A percentile compares a stretch with the other conserved stretches of the same genome.
Evolutionary conservation across 495 filamentous ascomycete genomes (phyloP).

Genomic region (Aspergillus leporis): DNA sequence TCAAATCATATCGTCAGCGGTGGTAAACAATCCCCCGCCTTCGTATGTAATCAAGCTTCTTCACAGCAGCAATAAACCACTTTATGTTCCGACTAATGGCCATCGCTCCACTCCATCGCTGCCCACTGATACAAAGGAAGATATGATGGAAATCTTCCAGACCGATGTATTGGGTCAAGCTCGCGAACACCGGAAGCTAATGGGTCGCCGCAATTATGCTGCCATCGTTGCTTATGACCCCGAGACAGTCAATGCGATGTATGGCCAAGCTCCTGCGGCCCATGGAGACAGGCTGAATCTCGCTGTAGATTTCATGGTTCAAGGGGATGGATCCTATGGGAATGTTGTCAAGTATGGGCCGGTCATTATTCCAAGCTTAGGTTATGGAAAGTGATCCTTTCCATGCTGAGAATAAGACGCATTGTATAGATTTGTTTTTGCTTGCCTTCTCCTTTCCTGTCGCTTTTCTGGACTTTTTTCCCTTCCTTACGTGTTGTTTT

Average conservation of each 20-base stretch:
- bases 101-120: slow-evolving; percentile 61
- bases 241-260: slow-evolving; percentile 62
- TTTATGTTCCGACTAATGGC: slow-evolving; percentile 91
- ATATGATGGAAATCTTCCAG: slow-evolving; percentile 99
- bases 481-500: neutral
- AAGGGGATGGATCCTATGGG: slow-evolving; percentile 78
- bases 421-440: neutral
- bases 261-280: slow-evolving; percentile 43
- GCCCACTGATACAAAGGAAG: slow-evolving; percentile 86
- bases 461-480: neutral
- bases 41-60: slow-evolving; percentile 88
- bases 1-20: slow-evolving; percentile 87
- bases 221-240: slow-evolving; percentile 93
- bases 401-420: neutral
- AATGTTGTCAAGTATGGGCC: slow-evolving; percentile 93
- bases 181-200: slow-evolving; percentile 83
- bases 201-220: slow-evolving; percentile 92
- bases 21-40: slow-evolving; percentile 84
- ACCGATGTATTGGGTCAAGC: slow-evolving; percentile 77
- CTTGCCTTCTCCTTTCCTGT: neutral
- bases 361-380: slow-evolving; percentile 90
- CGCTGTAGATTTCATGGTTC: slow-evolving; percentile 96
- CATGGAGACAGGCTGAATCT: slow-evolving; percentile 69
- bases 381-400: slow-evolving; percentile 60
- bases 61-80: slow-evolving; percentile 77